A percentile compares a stretch with the other conserved stretches of the same genome.
Evolutionary conservation across 2,329 filamentous ascomycete species (phyloP).

Genomic region (Aspergillus novoparasiticus): DNA sequence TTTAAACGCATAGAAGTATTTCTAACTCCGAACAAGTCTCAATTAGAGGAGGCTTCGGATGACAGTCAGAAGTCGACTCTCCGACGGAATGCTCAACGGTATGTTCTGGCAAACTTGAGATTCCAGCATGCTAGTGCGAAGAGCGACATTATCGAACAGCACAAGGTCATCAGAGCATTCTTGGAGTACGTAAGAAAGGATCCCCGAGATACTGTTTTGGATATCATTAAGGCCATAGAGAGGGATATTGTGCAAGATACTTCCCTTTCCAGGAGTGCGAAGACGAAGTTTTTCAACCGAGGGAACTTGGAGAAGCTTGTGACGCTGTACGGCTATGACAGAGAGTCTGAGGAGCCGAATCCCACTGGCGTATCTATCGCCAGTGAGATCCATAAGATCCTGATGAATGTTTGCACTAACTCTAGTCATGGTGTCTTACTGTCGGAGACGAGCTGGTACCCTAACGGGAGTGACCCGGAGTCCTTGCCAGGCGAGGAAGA

Average conservation of each 20-base stretch:
- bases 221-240: slow-evolving; percentile 73
- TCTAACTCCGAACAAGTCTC: slow-evolving; percentile 66
- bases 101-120: slow-evolving; percentile 76
- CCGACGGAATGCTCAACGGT: slow-evolving; percentile 78
- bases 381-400: slow-evolving; percentile 72
- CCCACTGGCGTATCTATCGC: slow-evolving; percentile 58
- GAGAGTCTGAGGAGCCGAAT: slow-evolving; percentile 48
- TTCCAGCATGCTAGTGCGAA: slow-evolving; percentile 77
- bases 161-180: slow-evolving; percentile 67
- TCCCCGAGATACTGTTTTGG: slow-evolving; percentile 70
- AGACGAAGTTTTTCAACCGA: slow-evolving; percentile 74
- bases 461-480: slow-evolving; percentile 66
- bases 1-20: slow-evolving; percentile 80
- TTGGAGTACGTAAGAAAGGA: slow-evolving; percentile 79
- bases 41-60: slow-evolving; percentile 58
- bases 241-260: slow-evolving; percentile 73
- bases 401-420: slow-evolving; percentile 74
- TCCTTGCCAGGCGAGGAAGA: slow-evolving; percentile 51
- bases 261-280: slow-evolving; percentile 71
- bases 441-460: slow-evolving; percentile 81
- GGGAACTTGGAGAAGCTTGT: slow-evolving; percentile 73
- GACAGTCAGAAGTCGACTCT: slow-evolving; percentile 74
- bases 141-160: slow-evolving; percentile 77
- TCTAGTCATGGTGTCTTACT: slow-evolving; percentile 73
- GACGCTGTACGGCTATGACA: slow-evolving; percentile 64